Evolutionary conservation across 2,329 filamentous ascomycete genomes (phyloP).

Genomic region (Fusarium gaditjirri): DNA sequence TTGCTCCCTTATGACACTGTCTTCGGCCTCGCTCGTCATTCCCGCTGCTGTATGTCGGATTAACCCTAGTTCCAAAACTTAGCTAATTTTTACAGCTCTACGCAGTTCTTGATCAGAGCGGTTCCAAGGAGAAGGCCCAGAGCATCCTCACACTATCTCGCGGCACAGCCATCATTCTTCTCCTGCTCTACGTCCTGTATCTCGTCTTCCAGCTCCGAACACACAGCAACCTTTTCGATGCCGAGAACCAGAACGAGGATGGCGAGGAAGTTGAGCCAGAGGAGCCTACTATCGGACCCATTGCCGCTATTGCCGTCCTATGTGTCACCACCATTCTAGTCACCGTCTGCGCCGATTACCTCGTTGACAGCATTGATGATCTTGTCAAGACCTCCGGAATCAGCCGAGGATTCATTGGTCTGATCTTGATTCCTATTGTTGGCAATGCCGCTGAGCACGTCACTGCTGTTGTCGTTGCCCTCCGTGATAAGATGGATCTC

Average conservation of each 20-base stretch:
- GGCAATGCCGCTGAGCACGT: slow-evolving; percentile 85
- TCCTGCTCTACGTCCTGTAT: slow-evolving; percentile 80
- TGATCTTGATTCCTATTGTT: slow-evolving; percentile 82
- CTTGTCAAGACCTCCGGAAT: slow-evolving; percentile 76
- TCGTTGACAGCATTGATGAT: slow-evolving; percentile 79
- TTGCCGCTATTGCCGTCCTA: slow-evolving; percentile 73
- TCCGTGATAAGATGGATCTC: slow-evolving; percentile 80
- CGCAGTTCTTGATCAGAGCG: slow-evolving; percentile 65
- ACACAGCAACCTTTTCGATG: slow-evolving; percentile 77
- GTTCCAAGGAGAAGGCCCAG: slow-evolving; percentile 55
- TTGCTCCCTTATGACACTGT: slow-evolving; percentile 78
- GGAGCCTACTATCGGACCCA: slow-evolving; percentile 67
- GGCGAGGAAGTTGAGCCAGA: slow-evolving; percentile 55
- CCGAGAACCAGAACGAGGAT: slow-evolving; percentile 54
- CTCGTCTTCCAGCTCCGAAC: slow-evolving; percentile 82
- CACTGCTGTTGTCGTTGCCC: slow-evolving; percentile 81
- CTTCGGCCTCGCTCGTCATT: slow-evolving; percentile 81
- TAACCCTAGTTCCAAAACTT: not conserved
- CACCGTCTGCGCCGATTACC: slow-evolving; percentile 78
- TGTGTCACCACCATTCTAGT: slow-evolving; percentile 76
- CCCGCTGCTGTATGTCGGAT: slow-evolving; percentile 69
- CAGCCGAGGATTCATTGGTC: slow-evolving; percentile 83
- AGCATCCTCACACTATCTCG: slow-evolving; percentile 79
- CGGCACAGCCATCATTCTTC: slow-evolving; percentile 79
- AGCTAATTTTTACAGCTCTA: slow-evolving; percentile 64